Evolutionary conservation across 306 rosid genomes (phyloP).

Genomic region (Luffa aegyptiaca): DNA sequence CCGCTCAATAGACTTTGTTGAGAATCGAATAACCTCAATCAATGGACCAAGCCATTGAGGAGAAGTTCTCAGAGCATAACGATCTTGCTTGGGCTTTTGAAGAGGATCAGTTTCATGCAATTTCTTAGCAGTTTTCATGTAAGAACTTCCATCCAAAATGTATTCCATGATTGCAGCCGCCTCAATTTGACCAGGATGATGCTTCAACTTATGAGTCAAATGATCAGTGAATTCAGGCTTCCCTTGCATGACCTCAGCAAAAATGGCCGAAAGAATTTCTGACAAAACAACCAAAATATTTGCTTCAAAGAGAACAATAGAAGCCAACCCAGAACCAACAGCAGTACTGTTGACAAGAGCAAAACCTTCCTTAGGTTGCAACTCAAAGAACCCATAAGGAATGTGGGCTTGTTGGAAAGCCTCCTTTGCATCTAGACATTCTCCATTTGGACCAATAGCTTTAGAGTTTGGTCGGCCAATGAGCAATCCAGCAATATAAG

Average conservation of each 20-base stretch:
- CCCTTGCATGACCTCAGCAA: no score
- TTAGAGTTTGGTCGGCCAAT: background rate
- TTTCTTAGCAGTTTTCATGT: constrained; percentile 13
- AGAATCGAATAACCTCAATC: constrained; percentile 48
- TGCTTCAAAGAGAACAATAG: no score
- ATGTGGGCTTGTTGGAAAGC: constrained; percentile 47
- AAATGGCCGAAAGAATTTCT: no score
- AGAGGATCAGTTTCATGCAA: constrained; percentile 32
- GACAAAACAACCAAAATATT: no score
- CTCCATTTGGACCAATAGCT: background rate
- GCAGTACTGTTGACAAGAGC: constrained; percentile 21
- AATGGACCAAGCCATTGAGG: constrained; percentile 94
- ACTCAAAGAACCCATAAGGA: constrained; percentile 58
- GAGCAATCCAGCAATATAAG: constrained; percentile 62
- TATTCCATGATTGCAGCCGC: no score
- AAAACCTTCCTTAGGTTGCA: constrained; percentile 87
- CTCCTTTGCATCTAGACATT: constrained; percentile 38
- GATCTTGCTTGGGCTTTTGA: no score
- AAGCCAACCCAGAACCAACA: background rate
- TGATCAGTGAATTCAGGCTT: no score
- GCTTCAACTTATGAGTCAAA: no score
- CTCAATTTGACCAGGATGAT: no score
- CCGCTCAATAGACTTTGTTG: no score
- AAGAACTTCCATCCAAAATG: no score
- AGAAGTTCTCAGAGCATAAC: constrained; percentile 65